Evolutionary conservation across 108 stramenopile species (phyloP).

Genomic region (Nitzschia inconspicua): DNA sequence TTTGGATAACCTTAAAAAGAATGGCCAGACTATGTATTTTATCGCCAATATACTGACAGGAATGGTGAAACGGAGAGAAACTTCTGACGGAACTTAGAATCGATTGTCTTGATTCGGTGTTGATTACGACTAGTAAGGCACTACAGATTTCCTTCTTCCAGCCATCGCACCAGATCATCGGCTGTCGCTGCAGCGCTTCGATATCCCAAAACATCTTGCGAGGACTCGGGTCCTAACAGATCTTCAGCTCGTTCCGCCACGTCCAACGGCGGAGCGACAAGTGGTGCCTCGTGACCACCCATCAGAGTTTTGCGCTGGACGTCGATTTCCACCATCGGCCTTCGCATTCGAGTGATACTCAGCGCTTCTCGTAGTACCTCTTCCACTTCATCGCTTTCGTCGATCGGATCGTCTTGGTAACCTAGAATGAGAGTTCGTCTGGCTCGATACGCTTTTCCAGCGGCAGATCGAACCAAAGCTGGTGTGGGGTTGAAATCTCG

Average conservation of each 20-base stretch:
- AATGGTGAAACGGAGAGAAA: no score
- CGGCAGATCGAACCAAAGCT: slow-evolving; percentile 55
- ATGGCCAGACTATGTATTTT: no score
- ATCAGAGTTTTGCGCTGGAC: slow-evolving; percentile 54
- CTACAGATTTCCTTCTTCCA: slow-evolving; percentile 71
- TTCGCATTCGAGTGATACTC: slow-evolving; percentile 83
- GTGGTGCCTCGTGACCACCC: slow-evolving; percentile 74
- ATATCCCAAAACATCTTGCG: slow-evolving; percentile 44
- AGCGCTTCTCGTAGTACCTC: slow-evolving; percentile 78
- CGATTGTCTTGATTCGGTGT: no score
- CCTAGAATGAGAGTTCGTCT: slow-evolving; percentile 80
- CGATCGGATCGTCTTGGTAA: slow-evolving; percentile 84
- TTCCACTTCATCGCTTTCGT: slow-evolving; percentile 86
- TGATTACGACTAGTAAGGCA: no score
- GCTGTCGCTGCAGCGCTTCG: slow-evolving; percentile 50
- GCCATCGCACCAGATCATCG: slow-evolving; percentile 67
- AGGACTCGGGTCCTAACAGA: slow-evolving; percentile 54
- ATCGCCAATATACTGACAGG: no score
- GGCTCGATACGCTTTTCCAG: slow-evolving; percentile 83
- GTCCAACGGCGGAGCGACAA: slow-evolving; percentile 60
- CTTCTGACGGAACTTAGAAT: no score
- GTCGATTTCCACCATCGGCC: slow-evolving; percentile 91
- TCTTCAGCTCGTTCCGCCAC: slow-evolving; percentile 63
- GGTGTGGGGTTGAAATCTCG: slow-evolving; percentile 89
- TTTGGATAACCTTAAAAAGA: no score